Evolutionary conservation across 495 filamentous ascomycete species (phyloP), one percentile per base, ranked within the genome.

Genomic region (Talaromyces stipitatus): DNA sequence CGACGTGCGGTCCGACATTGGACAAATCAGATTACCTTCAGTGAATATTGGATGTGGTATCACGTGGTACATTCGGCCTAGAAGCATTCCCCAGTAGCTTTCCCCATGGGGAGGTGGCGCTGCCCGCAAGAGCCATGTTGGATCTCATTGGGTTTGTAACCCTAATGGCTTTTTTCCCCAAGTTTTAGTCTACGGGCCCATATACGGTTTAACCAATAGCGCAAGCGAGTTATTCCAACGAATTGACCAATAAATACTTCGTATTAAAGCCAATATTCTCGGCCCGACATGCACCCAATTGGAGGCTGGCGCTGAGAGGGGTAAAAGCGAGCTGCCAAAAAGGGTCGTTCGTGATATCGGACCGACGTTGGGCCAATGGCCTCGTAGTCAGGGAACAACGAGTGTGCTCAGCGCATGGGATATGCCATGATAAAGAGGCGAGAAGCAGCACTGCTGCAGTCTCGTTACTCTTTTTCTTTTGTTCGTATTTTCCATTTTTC

Each of bases 341-440:
- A 26, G n/a, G 18, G 24, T 12, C 16, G 5, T 50, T 20, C 55
- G 5, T 12, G 20, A 46, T 56, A 24, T 56, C 55, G 55, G 41
- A 18, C 55, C 55, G 55, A 57, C 55, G 51, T 46, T 46, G 26
- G 43, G 23, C 55, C 55, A 57, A 57, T 57, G 38, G n/a, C 16
- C n/a, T 43, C 38, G 38, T 8, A n/a, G 38, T 43, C 38, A 20
- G 38, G 2, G 38, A 43, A 43, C 38, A 22, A 43, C n/a, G n/a
- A n/a, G 11, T 43, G 11, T 43, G n/a, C 8, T n/a, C 38, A 43
- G 38, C 18, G 18, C 18, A 43, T 43, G 38, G 38, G 38, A 43
- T 43, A 38, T 27, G n/a, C 5, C 26, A 46, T 32, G 50, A 53
- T 33, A 53, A 53, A 33, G 20, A 53, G 14, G 27, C 18, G 50